Conservation (phyloP, 2,329 filamentous ascomycete species). For the Pseudogymnoascus sp. region DNA sequence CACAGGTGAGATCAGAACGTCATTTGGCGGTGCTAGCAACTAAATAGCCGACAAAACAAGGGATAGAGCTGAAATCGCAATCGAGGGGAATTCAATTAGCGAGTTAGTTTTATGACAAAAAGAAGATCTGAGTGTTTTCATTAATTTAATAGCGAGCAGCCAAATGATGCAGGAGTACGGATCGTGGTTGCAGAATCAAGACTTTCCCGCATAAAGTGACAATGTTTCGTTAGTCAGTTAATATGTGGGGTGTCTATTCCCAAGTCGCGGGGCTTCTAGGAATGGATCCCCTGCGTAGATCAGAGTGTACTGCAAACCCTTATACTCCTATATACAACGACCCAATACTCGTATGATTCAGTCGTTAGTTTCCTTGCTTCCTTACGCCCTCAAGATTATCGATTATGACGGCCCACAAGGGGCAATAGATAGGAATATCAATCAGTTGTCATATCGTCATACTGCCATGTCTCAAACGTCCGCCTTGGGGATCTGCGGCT, state of each 20-base stretch:
- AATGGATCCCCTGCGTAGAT: slow-evolving; percentile 2
- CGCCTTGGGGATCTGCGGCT: not conserved
- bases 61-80: not conserved
- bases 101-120: not conserved
- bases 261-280: not conserved
- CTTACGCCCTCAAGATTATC: not conserved
- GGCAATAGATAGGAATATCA: not conserved
- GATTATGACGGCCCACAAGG: not conserved
- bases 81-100: not conserved
- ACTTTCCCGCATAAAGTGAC: not conserved
- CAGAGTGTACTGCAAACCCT: not conserved
- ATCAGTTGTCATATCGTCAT: slow-evolving; percentile 1
- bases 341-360: not conserved
- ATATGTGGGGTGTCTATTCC: not conserved
- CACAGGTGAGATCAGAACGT: not conserved
- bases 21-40: not conserved
- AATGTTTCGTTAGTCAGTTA: not conserved
- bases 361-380: not conserved
- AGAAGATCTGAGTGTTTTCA: not conserved
- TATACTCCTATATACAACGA: not conserved
- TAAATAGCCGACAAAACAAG: not conserved
- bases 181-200: not conserved
- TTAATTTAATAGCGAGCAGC: not conserved
- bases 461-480: not conserved
- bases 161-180: not conserved